Conservation (phyloP, 495 filamentous ascomycete species). For the Xylaria intraflava region DNA sequence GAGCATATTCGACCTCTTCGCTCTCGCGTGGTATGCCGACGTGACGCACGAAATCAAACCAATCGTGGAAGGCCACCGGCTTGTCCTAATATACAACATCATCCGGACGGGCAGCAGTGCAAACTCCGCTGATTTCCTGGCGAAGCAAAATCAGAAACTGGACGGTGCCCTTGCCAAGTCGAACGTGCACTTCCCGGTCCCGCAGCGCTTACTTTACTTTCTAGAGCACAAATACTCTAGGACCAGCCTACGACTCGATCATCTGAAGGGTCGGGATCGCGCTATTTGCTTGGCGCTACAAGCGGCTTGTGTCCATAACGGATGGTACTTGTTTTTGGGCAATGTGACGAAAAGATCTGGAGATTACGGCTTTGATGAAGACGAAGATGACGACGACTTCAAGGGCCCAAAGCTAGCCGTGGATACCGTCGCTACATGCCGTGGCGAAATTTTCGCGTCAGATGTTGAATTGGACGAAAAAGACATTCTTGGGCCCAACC, state of each 20-base stretch:
- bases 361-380: not conserved
- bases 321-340: not conserved
- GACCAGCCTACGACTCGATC: conserved; percentile 23
- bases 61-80: conserved; percentile 38
- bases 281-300: not conserved
- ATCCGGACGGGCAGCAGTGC: conserved; percentile 21
- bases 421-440: not conserved
- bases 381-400: not conserved
- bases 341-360: not conserved
- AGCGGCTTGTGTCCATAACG: not conserved
- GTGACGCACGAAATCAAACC: conserved; percentile 43
- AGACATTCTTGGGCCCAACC: not conserved
- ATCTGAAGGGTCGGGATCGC: conserved; percentile 36
- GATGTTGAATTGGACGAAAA: not conserved
- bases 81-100: conserved; percentile 48
- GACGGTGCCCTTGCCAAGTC: not conserved
- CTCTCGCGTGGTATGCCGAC: conserved; percentile 44
- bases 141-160: not conserved
- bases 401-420: not conserved
- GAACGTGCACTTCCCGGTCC: not conserved
- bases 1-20: conserved; percentile 30
- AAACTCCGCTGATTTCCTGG: conserved; percentile 28
- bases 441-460: not conserved
- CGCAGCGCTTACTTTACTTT: conserved; percentile 25
- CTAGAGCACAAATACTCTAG: conserved; percentile 43